phyloP scores from a whole-genome alignment of 805 yeast species.

The Starmerella etchellsii region DNA sequence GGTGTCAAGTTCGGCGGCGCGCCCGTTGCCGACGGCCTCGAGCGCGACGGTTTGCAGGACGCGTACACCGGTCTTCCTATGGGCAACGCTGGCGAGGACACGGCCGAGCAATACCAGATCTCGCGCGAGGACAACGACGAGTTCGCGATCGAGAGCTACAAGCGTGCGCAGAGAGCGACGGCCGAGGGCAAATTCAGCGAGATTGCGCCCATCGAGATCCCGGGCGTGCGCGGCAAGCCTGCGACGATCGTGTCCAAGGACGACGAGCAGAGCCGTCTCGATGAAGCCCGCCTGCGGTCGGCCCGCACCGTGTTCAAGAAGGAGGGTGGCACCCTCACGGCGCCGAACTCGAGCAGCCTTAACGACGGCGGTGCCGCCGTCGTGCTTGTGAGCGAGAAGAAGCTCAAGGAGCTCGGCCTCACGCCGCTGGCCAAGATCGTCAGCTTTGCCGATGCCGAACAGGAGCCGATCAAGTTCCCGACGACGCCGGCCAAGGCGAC shows the following conservation, averaged over 20 bases:
- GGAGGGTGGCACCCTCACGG: constrained; percentile 97
- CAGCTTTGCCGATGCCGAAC: constrained; percentile 99
- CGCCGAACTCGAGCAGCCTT: constrained; percentile 90
- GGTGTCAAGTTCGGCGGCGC: constrained; percentile 88
- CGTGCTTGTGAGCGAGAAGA: constrained; percentile 68
- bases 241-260: constrained; percentile 58
- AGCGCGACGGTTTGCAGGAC: constrained; percentile 85
- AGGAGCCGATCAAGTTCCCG: constrained; percentile 87
- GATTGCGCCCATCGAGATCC: constrained; percentile 75
- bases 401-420: constrained; percentile 72
- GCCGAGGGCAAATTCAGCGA: constrained; percentile 74
- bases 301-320: constrained; percentile 93
- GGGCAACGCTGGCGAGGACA: constrained; percentile 97
- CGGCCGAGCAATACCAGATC: constrained; percentile 69
- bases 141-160: constrained; percentile 73
- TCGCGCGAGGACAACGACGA: constrained; percentile 82
- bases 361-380: constrained; percentile 98
- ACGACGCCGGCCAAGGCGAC: constrained; percentile 91
- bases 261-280: constrained; percentile 70
- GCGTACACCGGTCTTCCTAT: constrained; percentile 79
- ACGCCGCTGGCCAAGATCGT: constrained; percentile 79
- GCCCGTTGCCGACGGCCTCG: constrained; percentile 70
- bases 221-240: constrained; percentile 64
- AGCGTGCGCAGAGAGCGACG: constrained; percentile 72
- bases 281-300: constrained; percentile 59